Percentiles rank a stretch among this genome's conserved stretches.
phyloP scores from a whole-genome alignment of 139 green algal species.

The Chlorella sp. region DNA sequence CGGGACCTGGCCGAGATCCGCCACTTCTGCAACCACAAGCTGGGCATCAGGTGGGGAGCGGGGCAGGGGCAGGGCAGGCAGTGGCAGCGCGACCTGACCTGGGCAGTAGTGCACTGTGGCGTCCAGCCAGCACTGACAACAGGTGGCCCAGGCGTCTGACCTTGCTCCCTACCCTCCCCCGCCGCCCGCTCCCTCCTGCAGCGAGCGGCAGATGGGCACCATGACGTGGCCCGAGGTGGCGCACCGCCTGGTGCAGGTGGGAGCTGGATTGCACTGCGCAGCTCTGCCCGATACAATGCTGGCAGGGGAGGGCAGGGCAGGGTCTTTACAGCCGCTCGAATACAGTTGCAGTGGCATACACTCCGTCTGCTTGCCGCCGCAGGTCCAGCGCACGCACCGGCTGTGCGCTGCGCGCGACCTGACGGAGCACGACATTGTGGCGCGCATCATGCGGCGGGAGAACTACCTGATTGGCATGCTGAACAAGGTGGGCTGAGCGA shows the following conservation, averaged over 20 bases:
- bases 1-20: conserved; percentile 65
- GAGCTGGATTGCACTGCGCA: conserved; percentile 15
- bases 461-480: conserved; percentile 95
- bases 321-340: too few relatives aligned
- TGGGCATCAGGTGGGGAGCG: conserved; percentile 70
- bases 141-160: too few relatives aligned
- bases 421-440: conserved; percentile 90
- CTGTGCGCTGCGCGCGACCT: conserved; percentile 87
- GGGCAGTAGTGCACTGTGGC: too few relatives aligned
- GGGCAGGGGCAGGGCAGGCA: too few relatives aligned
- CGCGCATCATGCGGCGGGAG: conserved; percentile 94
- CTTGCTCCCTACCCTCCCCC: too few relatives aligned
- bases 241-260: conserved; percentile 76
- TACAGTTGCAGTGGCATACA: too few relatives aligned
- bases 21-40: conserved; percentile 73
- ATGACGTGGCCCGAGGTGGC: conserved; percentile 92
- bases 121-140: too few relatives aligned
- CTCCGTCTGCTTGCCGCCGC: too few relatives aligned
- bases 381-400: conserved; percentile 77
- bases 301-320: too few relatives aligned
- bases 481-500: conserved; percentile 56
- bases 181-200: neutral
- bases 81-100: too few relatives aligned
- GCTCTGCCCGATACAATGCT: too few relatives aligned
- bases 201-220: conserved; percentile 70